Base-by-base conservation (phyloP, 2,329 filamentous ascomycete genomes). In the Claviceps sp. region DNA sequence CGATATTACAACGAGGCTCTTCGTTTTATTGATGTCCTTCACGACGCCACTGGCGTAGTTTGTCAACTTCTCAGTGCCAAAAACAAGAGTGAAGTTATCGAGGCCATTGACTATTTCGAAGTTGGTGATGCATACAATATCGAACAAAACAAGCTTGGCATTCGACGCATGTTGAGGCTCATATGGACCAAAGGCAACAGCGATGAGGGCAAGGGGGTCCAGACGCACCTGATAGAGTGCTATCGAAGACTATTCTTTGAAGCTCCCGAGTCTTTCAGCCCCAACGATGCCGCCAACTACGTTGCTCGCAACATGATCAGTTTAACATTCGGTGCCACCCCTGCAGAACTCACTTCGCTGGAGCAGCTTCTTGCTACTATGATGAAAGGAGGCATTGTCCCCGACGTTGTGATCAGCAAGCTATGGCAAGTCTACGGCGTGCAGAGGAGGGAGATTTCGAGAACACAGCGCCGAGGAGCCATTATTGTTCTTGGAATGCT, bases 101-200 rank as follows among this genome's bases (percentile, higher is more conserved):
- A 98, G 66, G 93, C 94, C 16, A 98, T 98, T 82, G 93, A 98
- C 65, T 98, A 94, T 69, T 95, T 98, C 59, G 89, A 94, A 59
- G 82, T 95, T 45, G 85, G 93, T 45, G 90, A 98, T 65, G 91
- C 90, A 5, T 97, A 97, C 75, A 93, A 94, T 66, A 85, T 98
- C 53, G 87, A 96, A 66, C 88, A 93, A 58, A 89, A 94, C 63
- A 90, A 95, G 66, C 71, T 85, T 40, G 93, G 94, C 52, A 97
- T 98, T 62, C 81, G 91, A 53, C 85, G 89, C 52, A 98, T 98
- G 93, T 76, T 98, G 56, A 84, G 91, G 50, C 76, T 98, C 20
- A 98, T 98, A 66, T 98, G 93, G 93, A 98, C 93, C 57, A 98
- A 98, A 70, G 91, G 93, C 59, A 98, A 97, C 69, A 97, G 89